Percentiles rank a stretch among this genome's conserved stretches.
phyloP scores from a whole-genome alignment of 306 rosid species.

The Gastrolobium villosum region DNA sequence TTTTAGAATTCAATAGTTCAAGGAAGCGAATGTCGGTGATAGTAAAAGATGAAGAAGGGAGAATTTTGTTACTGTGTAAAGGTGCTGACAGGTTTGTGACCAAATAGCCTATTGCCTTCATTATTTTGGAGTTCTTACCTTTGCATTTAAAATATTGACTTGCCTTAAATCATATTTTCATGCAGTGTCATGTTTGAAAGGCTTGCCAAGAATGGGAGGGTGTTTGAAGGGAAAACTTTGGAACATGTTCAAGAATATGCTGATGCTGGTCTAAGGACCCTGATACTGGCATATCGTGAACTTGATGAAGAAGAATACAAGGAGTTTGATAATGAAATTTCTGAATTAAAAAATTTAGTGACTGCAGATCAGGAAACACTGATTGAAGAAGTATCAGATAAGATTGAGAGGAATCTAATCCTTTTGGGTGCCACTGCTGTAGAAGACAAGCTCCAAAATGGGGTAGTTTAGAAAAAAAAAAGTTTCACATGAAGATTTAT shows the following conservation, averaged over 20 bases:
- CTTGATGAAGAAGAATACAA: conserved; percentile 74
- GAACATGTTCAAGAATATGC: conserved; percentile 75
- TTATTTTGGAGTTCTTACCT: conserved; percentile 35
- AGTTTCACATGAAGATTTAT: conserved; percentile 36
- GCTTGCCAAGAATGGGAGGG: conserved; percentile 67
- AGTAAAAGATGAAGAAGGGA: conserved; percentile 73
- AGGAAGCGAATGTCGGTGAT: conserved; percentile 96
- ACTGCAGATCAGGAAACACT: conserved; percentile 68
- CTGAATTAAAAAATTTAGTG: conserved; percentile 65
- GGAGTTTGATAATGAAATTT: conserved; percentile 60
- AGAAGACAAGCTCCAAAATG: conserved; percentile 95
- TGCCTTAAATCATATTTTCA: conserved; percentile 35
- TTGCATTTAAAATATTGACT: conserved; percentile 35
- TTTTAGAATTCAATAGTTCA: conserved; percentile 83
- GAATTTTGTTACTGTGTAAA: conserved; percentile 70
- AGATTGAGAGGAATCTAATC: conserved; percentile 70
- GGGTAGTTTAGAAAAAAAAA: conserved; percentile 62
- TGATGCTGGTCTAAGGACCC: conserved; percentile 85
- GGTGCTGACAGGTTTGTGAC: conserved; percentile 92
- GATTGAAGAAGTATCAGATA: conserved; percentile 72
- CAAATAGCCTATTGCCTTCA: conserved; percentile 10
- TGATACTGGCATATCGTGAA: conserved; percentile 80
- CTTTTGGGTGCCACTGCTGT: conserved; percentile 96
- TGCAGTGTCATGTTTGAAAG: conserved; percentile 93
- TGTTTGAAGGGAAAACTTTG: conserved; percentile 72